A percentile compares a stretch with the other conserved stretches of the same genome.
Evolutionary conservation across 2,329 filamentous ascomycete genomes (phyloP).

Genomic region (Cladosporium velox): DNA sequence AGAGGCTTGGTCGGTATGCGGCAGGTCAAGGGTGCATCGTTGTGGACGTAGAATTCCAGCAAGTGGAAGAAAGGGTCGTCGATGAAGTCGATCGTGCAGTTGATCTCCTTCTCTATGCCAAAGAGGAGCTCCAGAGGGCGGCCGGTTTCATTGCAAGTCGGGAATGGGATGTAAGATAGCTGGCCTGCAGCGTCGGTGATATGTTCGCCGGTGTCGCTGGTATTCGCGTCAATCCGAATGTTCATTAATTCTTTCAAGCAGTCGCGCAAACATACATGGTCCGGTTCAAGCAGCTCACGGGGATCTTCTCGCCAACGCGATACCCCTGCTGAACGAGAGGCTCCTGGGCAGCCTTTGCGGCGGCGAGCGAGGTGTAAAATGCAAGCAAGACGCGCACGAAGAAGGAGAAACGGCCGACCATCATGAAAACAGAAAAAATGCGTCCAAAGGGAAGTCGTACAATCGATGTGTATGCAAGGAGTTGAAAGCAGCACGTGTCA

Average conservation of each 20-base stretch:
- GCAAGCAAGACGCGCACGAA: constrained; percentile 33
- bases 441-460: constrained; percentile 2
- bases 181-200: constrained; percentile 78
- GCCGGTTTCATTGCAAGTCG: constrained; percentile 82
- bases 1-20: constrained; percentile 79
- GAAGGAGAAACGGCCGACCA: constrained; percentile 31
- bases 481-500: constrained; percentile 10
- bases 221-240: not conserved
- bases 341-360: constrained; percentile 45
- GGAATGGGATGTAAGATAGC: constrained; percentile 90
- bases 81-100: constrained; percentile 79
- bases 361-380: constrained; percentile 40
- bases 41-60: constrained; percentile 96
- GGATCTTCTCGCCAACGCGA: constrained; percentile 51
- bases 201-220: constrained; percentile 84
- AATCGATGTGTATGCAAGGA: constrained; percentile 18
- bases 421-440: constrained; percentile 22
- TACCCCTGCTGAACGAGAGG: constrained; percentile 47
- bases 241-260: not conserved
- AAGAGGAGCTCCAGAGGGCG: constrained; percentile 83
- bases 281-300: constrained; percentile 54
- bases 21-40: constrained; percentile 89
- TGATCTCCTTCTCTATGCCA: constrained; percentile 76
- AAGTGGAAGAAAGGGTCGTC: constrained; percentile 82
- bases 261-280: constrained; percentile 46